A percentile compares a stretch with the other conserved stretches of the same genome.
These are phyloP conservation scores for Zychaea mexicana DNA, from an alignment of 371 early-diverging fungal genomes.

Conservation along the genomic window DNA sequence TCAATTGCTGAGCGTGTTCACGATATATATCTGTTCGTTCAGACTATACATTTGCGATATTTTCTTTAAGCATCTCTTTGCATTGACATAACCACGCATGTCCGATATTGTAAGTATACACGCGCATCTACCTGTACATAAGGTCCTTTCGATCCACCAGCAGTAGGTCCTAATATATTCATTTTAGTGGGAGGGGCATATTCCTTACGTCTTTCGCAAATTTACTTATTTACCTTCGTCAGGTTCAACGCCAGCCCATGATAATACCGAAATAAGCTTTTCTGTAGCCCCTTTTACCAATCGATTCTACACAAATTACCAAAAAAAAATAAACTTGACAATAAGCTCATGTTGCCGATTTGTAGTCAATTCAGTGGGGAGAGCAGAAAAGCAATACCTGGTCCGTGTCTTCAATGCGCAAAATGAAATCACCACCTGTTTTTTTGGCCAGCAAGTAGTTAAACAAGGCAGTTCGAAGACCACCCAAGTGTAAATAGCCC, in stretches of 20 bases:
- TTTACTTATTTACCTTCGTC: conserved; percentile 69
- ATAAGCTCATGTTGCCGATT: neutral
- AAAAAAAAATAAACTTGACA: neutral
- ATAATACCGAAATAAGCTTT: conserved; percentile 62
- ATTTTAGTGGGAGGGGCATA: too few species aligned
- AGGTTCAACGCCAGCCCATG: conserved; percentile 78
- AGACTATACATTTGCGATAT: conserved; percentile 51
- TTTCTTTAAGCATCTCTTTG: neutral
- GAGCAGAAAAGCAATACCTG: conserved; percentile 51
- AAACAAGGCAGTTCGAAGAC: conserved; percentile 91
- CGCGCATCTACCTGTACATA: conserved; percentile 81
- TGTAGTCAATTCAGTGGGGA: neutral
- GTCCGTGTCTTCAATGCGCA: conserved; percentile 96
- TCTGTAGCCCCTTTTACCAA: conserved; percentile 81
- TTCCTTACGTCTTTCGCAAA: too few species aligned
- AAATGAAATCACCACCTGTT: conserved; percentile 75
- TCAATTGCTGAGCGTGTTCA: conserved; percentile 64
- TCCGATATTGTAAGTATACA: too few species aligned
- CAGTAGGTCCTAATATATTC: conserved; percentile 54
- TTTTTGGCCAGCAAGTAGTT: conserved; percentile 85
- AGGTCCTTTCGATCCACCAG: conserved; percentile 64
- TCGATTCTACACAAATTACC: conserved; percentile 56
- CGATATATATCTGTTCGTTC: conserved; percentile 75
- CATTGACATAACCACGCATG: too few species aligned
- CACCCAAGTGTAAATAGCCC: conserved; percentile 92